These are phyloP conservation scores for Malassezia psittaci DNA, from an alignment of 1,284 basidiomycete genomes.

Conservation along the genomic window DNA sequence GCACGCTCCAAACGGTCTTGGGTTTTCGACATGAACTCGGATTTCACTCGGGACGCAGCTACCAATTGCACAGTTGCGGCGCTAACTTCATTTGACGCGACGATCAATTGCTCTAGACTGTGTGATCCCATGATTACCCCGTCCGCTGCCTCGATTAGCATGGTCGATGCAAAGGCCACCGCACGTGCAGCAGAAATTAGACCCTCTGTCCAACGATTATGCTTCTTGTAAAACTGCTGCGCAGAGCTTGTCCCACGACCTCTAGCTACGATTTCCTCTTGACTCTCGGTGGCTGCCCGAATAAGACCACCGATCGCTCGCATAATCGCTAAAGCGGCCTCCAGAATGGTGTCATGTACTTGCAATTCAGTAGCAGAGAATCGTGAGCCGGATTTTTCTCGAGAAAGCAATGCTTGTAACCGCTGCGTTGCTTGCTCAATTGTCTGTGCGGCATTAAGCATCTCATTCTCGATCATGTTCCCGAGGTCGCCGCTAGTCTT, in stretches of 20 bases:
- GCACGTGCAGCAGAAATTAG: slow-evolving; percentile 95
- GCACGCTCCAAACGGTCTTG: slow-evolving; percentile 92
- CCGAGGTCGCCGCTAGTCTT: slow-evolving; percentile 85
- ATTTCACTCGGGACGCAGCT: slow-evolving; percentile 94
- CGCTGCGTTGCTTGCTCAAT: slow-evolving; percentile 87
- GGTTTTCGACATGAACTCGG: slow-evolving; percentile 94
- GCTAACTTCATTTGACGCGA: slow-evolving; percentile 95
- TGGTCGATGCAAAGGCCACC: slow-evolving; percentile 90
- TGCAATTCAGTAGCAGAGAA: slow-evolving; percentile 84
- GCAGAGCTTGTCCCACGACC: slow-evolving; percentile 76
- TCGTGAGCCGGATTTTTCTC: slow-evolving; percentile 70
- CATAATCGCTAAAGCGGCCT: slow-evolving; percentile 86
- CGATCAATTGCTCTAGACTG: slow-evolving; percentile 94
- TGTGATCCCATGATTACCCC: slow-evolving; percentile 93
- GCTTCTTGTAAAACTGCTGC: slow-evolving; percentile 98
- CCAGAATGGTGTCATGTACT: slow-evolving; percentile 94
- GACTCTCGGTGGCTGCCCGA: slow-evolving; percentile 87
- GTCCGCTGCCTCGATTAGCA: slow-evolving; percentile 94
- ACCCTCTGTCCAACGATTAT: slow-evolving; percentile 99
- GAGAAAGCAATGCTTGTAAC: slow-evolving; percentile 76
- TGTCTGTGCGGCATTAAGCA: slow-evolving; percentile 81
- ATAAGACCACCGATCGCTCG: slow-evolving; percentile 89
- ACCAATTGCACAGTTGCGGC: slow-evolving; percentile 95
- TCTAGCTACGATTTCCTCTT: slow-evolving; percentile 93
- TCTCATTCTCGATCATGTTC: slow-evolving; percentile 91